Base-by-base conservation (phyloP, 1,284 basidiomycete species). In the Calocybe gambosa region DNA sequence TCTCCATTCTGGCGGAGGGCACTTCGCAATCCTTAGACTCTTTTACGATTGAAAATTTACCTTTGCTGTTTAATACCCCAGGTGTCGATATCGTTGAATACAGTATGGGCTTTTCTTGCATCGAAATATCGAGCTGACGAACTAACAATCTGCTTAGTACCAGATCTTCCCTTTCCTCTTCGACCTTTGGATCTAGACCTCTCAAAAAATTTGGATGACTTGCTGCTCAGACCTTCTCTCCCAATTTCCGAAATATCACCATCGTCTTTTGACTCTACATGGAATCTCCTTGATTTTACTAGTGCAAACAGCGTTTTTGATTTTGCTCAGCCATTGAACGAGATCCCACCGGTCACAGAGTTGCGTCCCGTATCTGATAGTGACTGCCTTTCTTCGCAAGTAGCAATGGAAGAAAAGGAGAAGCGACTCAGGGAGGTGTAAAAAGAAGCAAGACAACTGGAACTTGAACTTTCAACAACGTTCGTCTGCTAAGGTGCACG, bases 371-470 rank as follows among this genome's bases (percentile, higher is more conserved):
- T 35, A 5, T 16, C 28, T 1, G 25, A 25, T 5, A 1, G 16
- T 10, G 15, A 42, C 29, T 5, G 25, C 25, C 21, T 16, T 25
- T 9, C 23, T 19, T 6, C 28, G 15, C 31, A 50, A 37, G 25
- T 35, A 42, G 42, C 42, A 3, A 47, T 49, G 20, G 41, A 40
- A 36, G 51, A 49, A 36, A 58, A 58, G 47, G 49, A 58, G 23
- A 49, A 47, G 29, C 50, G 57, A 39, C 51, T 57, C n/a, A 46
- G 42, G 18, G 51, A 50, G 21, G 46, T 54, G 18, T 50, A 53
- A 37, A 50, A 56, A 33, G 55, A 52, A 20, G 49, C 51, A 15
- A 42, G 45, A 12, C 52, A 44, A 45, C 43, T 61, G 16, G 55
- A 58, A 25, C 33, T 50, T 6, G 58, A 61, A 39, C 53, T 61